phyloP scores from a whole-genome alignment of 2,329 filamentous ascomycete genomes.

The Aspergillus flavus region DNA sequence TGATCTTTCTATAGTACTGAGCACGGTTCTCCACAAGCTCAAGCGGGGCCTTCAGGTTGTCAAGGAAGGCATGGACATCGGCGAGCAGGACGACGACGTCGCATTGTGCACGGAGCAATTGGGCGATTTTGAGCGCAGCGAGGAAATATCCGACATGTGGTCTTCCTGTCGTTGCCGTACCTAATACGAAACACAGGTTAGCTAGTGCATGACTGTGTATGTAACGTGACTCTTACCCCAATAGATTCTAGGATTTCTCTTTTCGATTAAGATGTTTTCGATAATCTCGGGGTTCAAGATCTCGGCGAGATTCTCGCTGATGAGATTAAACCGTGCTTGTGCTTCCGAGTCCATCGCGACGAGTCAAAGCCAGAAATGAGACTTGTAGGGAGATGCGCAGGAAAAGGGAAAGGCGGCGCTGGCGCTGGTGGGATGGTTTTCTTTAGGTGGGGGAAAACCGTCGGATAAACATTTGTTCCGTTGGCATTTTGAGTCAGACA shows the following conservation, averaged over 20 bases:
- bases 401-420: neutral
- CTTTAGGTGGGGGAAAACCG: neutral
- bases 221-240: constrained; percentile 30
- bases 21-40: constrained; percentile 82
- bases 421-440: neutral
- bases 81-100: constrained; percentile 74
- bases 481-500: neutral
- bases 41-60: constrained; percentile 69
- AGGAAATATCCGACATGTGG: constrained; percentile 89
- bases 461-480: neutral
- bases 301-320: constrained; percentile 79
- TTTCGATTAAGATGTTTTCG: constrained; percentile 32
- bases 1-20: constrained; percentile 78
- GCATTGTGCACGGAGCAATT: constrained; percentile 83
- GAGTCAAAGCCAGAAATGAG: neutral
- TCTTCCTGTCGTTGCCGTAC: constrained; percentile 78
- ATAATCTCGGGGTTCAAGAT: constrained; percentile 69
- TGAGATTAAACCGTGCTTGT: constrained; percentile 65
- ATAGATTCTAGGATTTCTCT: constrained; percentile 34
- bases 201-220: neutral
- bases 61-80: constrained; percentile 62
- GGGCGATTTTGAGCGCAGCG: constrained; percentile 84
- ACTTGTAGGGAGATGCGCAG: neutral
- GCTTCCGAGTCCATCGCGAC: neutral
- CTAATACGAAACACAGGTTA: constrained; percentile 29